Evolutionary conservation across 306 rosid genomes (phyloP).

Genomic region (Quercus bicolor): DNA sequence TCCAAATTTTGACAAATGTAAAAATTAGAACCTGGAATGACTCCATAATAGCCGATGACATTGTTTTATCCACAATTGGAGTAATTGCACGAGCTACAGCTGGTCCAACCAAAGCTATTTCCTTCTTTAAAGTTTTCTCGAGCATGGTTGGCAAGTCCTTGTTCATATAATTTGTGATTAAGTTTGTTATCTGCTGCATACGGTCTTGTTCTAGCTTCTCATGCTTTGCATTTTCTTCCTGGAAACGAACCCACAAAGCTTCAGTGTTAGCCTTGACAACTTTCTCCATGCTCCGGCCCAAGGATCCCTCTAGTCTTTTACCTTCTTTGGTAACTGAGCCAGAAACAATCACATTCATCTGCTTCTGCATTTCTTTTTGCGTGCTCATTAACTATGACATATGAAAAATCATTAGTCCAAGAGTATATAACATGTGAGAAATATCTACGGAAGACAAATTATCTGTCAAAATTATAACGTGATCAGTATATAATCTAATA

Average conservation of each 20-base stretch:
- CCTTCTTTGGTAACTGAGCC: constrained; percentile 62
- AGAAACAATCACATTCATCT: constrained; percentile 54
- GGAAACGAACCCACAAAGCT: constrained; percentile 62
- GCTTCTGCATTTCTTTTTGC: constrained; percentile 72
- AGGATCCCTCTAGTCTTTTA: constrained; percentile 60
- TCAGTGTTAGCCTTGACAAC: constrained; percentile 55
- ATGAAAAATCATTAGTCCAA: constrained; percentile 10
- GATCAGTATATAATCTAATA: background rate
- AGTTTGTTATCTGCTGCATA: constrained; percentile 50
- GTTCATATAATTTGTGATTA: constrained; percentile 52
- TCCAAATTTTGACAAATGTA: background rate
- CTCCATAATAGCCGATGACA: constrained; percentile 45
- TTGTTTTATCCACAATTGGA: constrained; percentile 51
- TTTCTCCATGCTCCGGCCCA: constrained; percentile 59
- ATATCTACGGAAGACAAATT: background rate
- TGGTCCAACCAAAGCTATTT: constrained; percentile 56
- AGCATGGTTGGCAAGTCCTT: constrained; percentile 51
- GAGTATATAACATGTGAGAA: background rate
- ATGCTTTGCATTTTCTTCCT: constrained; percentile 64
- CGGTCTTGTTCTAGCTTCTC: constrained; percentile 59
- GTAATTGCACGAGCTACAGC: constrained; percentile 46
- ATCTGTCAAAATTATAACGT: background rate
- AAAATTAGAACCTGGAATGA: constrained; percentile 56
- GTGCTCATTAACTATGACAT: constrained; percentile 50
- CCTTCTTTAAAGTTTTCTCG: constrained; percentile 66